Conservation (phyloP, 192 early-diverging fungal genomes). For the Mortierella hygrophila region DNA sequence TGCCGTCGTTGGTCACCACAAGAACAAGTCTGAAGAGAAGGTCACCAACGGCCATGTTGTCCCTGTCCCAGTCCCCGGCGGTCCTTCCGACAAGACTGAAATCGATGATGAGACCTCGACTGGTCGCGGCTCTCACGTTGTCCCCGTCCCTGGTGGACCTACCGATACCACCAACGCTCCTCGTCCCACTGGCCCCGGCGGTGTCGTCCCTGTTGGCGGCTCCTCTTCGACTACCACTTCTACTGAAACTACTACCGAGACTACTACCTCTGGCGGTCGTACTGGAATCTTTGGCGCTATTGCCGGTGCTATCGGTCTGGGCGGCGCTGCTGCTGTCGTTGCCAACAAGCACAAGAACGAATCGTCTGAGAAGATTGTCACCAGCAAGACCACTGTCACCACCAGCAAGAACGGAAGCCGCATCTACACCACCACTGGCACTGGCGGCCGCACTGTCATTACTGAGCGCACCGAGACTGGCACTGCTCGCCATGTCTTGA, state of each 20-base stretch:
- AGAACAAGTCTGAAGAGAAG: constrained; percentile 39
- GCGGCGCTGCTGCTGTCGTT: constrained; percentile 17
- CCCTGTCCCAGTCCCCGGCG: constrained; percentile 29
- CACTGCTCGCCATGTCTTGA: constrained; percentile 32
- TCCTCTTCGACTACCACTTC: constrained; percentile 11
- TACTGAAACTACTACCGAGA: constrained; percentile 20
- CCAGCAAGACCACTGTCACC: constrained; percentile 50
- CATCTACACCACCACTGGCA: constrained; percentile 49
- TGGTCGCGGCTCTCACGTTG: constrained; percentile 1
- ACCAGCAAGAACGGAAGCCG: constrained; percentile 36
- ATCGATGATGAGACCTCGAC: constrained; percentile 7
- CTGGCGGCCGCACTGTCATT: constrained; percentile 45
- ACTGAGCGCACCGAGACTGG: constrained; percentile 48
- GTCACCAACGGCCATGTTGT: constrained; percentile 42
- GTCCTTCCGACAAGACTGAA: constrained; percentile 12
- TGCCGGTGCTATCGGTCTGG: not conserved
- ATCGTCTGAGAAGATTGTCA: constrained; percentile 19
- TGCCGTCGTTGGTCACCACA: not conserved
- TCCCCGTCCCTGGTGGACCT: constrained; percentile 49
- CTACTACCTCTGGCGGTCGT: not conserved
- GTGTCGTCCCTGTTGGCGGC: constrained; percentile 30
- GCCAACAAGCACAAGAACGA: constrained; percentile 12
- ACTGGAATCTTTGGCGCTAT: constrained; percentile 4
- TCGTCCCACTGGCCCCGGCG: constrained; percentile 28
- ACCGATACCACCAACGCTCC: constrained; percentile 12